These are phyloP conservation scores for Nyctanthes arbortristis DNA, from an alignment of 257 asterid species.

Conservation along the genomic window DNA sequence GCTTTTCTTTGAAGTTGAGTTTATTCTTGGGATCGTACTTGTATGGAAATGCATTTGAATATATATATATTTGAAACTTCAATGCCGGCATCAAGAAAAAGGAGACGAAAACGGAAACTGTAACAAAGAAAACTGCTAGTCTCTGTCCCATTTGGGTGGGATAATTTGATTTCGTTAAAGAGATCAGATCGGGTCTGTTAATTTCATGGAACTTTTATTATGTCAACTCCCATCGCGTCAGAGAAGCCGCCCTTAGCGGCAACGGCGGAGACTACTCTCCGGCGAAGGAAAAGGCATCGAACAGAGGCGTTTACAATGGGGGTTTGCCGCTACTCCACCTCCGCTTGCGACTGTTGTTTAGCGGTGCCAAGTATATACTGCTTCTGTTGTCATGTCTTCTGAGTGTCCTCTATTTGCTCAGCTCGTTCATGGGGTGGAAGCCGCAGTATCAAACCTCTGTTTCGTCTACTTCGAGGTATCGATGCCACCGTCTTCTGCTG, in stretches of 20 bases:
- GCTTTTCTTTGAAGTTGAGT: too few species aligned
- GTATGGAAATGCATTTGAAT: too few species aligned
- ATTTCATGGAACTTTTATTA: slow-evolving; percentile 13
- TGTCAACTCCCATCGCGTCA: slow-evolving; percentile 53
- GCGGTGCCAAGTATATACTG: slow-evolving; percentile 48
- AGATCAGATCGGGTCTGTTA: slow-evolving; percentile 8
- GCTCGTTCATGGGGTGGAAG: slow-evolving; percentile 62
- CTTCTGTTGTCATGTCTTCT: slow-evolving; percentile 34
- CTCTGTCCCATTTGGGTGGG: neutral
- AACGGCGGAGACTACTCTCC: slow-evolving; percentile 58
- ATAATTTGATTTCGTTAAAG: neutral
- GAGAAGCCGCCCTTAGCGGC: slow-evolving; percentile 42
- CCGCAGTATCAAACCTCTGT: slow-evolving; percentile 43
- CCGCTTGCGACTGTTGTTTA: slow-evolving; percentile 43
- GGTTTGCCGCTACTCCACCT: slow-evolving; percentile 54
- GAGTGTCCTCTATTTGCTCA: slow-evolving; percentile 30
- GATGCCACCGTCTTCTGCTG: slow-evolving; percentile 8
- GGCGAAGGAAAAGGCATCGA: slow-evolving; percentile 60
- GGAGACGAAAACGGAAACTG: neutral
- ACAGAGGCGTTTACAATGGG: slow-evolving; percentile 48
- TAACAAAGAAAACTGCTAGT: neutral
- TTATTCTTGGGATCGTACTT: too few species aligned
- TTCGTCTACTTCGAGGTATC: slow-evolving; percentile 47
- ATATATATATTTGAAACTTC: neutral
- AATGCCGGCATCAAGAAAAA: neutral